Conservation (phyloP, 441 rosid species). For the Bruguiera hainesii region DNA sequence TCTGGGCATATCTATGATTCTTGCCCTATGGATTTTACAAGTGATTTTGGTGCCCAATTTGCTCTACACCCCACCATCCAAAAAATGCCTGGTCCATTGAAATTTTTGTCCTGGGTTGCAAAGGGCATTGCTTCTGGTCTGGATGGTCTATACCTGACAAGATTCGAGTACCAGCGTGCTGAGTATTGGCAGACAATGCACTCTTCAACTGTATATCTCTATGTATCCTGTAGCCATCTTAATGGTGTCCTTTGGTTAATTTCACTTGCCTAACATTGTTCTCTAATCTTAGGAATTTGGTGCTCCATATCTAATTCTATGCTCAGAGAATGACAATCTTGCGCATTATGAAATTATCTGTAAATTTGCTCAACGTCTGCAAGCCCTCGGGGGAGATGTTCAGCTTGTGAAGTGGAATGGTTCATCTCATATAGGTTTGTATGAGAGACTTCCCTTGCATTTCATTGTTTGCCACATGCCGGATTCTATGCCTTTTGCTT, state of each 20-base stretch:
- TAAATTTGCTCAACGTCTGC: conserved; percentile 52
- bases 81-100: conserved; percentile 66
- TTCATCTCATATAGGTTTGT: conserved; percentile 76
- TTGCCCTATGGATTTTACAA: conserved; percentile 78
- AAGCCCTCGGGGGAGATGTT: conserved; percentile 77
- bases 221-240: conserved; percentile 3
- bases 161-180: conserved; percentile 76
- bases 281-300: conserved; percentile 49
- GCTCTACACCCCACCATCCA: conserved; percentile 63
- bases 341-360: conserved; percentile 56
- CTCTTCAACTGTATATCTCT: conserved; percentile 70
- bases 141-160: conserved; percentile 77
- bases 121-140: conserved; percentile 74
- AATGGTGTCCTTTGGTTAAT: conserved; percentile 9
- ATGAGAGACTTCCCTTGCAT: conserved; percentile 10
- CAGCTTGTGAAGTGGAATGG: conserved; percentile 66
- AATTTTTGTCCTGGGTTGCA: conserved; percentile 68
- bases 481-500: neutral
- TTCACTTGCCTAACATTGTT: conserved; percentile 9
- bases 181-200: conserved; percentile 84
- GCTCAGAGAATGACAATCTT: conserved; percentile 75
- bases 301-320: conserved; percentile 82
- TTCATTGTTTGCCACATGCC: neutral
- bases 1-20: conserved; percentile 90
- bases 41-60: conserved; percentile 69